phyloP scores from a whole-genome alignment of 768 basidiomycete species.

The Rhodotorula paludigena region DNA sequence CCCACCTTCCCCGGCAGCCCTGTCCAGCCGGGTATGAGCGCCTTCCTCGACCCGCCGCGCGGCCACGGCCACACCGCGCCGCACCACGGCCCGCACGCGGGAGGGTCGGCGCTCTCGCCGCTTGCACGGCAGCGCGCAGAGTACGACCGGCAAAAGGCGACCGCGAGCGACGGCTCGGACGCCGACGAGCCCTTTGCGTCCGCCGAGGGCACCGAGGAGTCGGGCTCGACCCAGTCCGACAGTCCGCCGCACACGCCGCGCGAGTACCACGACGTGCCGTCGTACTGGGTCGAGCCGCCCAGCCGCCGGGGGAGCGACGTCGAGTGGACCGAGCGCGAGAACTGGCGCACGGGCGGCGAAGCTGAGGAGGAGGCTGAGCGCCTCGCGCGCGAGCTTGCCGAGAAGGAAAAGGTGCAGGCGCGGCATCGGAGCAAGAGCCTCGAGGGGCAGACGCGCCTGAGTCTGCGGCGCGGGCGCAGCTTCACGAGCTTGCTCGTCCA shows the following conservation, averaged over 20 bases:
- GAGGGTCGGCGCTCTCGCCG: background rate
- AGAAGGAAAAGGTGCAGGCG: background rate
- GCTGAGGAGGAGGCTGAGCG: background rate
- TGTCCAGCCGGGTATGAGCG: conserved; percentile 4
- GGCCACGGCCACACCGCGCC: too few species aligned
- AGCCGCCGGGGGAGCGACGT: conserved; percentile 20
- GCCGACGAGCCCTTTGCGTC: background rate
- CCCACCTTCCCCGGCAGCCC: conserved; percentile 29
- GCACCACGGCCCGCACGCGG: too few species aligned
- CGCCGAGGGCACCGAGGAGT: conserved; percentile 18
- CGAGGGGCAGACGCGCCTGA: conserved; percentile 32
- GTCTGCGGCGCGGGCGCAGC: conserved; percentile 30
- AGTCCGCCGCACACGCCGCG: conserved; percentile 16
- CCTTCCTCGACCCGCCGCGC: background rate
- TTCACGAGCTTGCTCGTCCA: conserved; percentile 31
- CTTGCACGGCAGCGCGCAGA: background rate
- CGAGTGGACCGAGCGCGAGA: conserved; percentile 14
- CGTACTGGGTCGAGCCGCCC: conserved; percentile 9
- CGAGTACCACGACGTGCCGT: conserved; percentile 2
- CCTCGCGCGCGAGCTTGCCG: background rate
- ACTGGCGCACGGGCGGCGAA: conserved; percentile 20
- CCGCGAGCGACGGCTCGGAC: background rate
- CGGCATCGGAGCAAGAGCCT: conserved; percentile 21
- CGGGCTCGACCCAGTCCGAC: conserved; percentile 21
- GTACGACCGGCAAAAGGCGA: background rate